Percentiles rank a stretch among this genome's conserved stretches.
Conservation (phyloP, 805 yeast genomes). For the Wickerhamomyces bovis region DNA sequence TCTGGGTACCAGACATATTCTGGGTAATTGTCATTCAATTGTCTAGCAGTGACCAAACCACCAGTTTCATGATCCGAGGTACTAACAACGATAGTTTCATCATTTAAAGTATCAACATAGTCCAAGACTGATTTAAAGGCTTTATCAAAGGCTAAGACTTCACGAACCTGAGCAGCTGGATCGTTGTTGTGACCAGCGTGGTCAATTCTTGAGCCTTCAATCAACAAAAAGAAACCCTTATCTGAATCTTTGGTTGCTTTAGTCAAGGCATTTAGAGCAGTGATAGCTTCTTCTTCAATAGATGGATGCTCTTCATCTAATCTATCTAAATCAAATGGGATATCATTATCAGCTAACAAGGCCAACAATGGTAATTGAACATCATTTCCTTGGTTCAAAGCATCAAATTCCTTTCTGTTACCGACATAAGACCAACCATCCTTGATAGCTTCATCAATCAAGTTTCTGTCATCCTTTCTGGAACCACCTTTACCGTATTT, state of each 20-base stretch:
- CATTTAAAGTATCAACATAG: constrained; percentile 60
- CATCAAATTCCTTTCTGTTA: constrained; percentile 53
- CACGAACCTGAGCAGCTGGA: constrained; percentile 91
- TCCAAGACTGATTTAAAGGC: constrained; percentile 72
- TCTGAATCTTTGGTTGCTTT: constrained; percentile 68
- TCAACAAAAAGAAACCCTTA: constrained; percentile 76
- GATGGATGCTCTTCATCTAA: constrained; percentile 59
- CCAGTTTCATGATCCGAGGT: constrained; percentile 97
- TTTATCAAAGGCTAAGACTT: constrained; percentile 79
- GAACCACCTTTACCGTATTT: constrained; percentile 41
- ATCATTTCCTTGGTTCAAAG: constrained; percentile 48
- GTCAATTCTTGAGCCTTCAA: constrained; percentile 92
- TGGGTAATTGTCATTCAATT: constrained; percentile 62
- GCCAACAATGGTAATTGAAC: constrained; percentile 74
- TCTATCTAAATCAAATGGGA: constrained; percentile 83
- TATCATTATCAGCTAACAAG: constrained; percentile 66
- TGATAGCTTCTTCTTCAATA: constrained; percentile 67
- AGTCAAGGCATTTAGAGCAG: constrained; percentile 65
- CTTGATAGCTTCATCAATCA: constrained; percentile 54
- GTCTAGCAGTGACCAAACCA: constrained; percentile 84
- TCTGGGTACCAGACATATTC: constrained; percentile 87
- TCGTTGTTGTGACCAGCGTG: constrained; percentile 95
- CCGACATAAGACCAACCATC: constrained; percentile 65
- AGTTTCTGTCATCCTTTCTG: constrained; percentile 62
- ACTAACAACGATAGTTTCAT: constrained; percentile 71